Evolutionary conservation across 1,284 basidiomycete genomes (phyloP), one percentile per base, ranked within the genome.

Genomic region (Ustilago tritici): DNA sequence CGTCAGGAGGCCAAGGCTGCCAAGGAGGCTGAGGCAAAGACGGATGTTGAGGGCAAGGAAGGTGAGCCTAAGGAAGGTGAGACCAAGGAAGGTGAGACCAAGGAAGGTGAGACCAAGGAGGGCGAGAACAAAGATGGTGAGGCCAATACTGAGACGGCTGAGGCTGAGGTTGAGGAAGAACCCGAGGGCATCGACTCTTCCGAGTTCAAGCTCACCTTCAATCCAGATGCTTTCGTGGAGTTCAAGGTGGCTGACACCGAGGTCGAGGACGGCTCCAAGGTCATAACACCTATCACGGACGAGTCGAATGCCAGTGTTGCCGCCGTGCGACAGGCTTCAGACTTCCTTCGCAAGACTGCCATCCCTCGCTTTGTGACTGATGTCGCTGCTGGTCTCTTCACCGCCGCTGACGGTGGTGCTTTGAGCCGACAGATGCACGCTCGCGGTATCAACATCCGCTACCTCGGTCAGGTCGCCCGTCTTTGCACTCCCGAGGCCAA

Each of bases 371-470:
- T 85, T 28, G 87, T 89, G 56, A 81, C 88, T 61, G 89, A 90
- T 56, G 86, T 89, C 43, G 87, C 89, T 36, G 87, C 88, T 15
- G 88, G 87, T 34, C 85, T 87, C 58, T 86, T 87, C 35, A 84
- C 86, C 10, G 86, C 88, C 40, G 84, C 88, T 64, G 90, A 90
- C 75, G 89, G 90, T 43, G 76, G 82, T 46, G 85, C 88, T 36
- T 86, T 90, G 60, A 87, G 88, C 54, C 86, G 87, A 76, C 84
- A 88, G 68, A 83, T 90, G 76, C 90, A 90, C 83, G 81, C 85
- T 34, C 87, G 88, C 52, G 90, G 90, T 82, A 89, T 90, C 87
- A 90, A 90, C 86, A 88, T 90, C 80, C 88, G 90, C n/a, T 90
- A 90, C 85, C 87, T 90, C 41, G 89, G 89, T 58, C 80, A 86